Conservation (phyloP, 192 early-diverging fungal genomes). For the Cetraspora pellucida region DNA sequence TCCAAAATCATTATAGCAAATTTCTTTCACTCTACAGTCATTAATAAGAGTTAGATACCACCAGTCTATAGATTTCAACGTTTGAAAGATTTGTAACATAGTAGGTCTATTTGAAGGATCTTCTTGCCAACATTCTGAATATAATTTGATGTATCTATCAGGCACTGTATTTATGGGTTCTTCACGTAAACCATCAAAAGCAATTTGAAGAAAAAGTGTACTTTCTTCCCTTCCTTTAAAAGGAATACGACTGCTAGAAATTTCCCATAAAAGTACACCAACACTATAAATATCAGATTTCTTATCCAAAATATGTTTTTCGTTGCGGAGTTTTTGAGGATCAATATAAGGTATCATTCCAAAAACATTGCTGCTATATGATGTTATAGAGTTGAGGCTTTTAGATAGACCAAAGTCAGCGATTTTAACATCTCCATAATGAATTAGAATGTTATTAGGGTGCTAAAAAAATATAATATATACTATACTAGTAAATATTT, state of each 20-base stretch:
- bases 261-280: background rate
- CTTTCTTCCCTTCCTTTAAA: background rate
- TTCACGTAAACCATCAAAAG: background rate
- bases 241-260: background rate
- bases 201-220: background rate
- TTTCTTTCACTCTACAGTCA: too few species aligned
- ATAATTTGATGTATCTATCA: background rate
- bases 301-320: background rate
- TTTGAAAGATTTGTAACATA: background rate
- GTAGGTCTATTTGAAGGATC: background rate
- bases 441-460: background rate
- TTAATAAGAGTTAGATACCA: too few species aligned
- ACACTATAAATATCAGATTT: conserved; percentile 1
- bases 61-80: background rate
- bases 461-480: background rate
- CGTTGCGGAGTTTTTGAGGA: background rate
- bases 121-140: background rate
- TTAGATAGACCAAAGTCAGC: background rate
- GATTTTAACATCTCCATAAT: background rate
- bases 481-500: too few species aligned
- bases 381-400: background rate
- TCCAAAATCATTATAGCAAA: too few species aligned
- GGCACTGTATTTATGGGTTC: background rate
- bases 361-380: background rate
- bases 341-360: background rate